Conservation (phyloP, 2,329 filamentous ascomycete genomes). For the Thelonectria blattea region DNA sequence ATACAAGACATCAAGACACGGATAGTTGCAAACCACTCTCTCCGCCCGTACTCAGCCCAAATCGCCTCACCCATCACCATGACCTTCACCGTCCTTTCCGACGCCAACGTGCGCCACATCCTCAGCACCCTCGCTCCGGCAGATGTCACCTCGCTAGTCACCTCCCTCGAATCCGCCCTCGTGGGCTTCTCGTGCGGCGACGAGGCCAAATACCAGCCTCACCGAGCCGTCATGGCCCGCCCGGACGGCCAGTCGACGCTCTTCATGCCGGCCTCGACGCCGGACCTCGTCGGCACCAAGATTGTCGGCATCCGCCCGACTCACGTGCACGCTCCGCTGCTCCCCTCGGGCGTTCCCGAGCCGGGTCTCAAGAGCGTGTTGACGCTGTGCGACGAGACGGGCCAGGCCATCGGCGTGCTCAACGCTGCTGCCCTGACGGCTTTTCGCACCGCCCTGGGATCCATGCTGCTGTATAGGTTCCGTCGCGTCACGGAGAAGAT, state of each 20-base stretch:
- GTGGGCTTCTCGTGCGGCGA: conserved; percentile 63
- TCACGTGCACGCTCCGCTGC: conserved; percentile 14
- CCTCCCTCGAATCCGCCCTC: conserved; percentile 29
- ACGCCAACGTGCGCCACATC: conserved; percentile 33
- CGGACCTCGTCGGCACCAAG: conserved; percentile 67
- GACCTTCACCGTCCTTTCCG: conserved; percentile 36
- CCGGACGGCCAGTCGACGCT: conserved; percentile 67
- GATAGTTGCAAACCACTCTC: background rate
- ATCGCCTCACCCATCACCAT: conserved; percentile 13
- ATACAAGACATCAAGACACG: background rate
- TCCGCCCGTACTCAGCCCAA: background rate
- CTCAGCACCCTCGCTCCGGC: conserved; percentile 23
- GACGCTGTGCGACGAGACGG: conserved; percentile 62
- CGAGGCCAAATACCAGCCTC: conserved; percentile 66
- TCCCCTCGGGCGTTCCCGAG: conserved; percentile 15
- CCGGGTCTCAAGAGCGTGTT: conserved; percentile 58
- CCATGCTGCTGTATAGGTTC: conserved; percentile 61
- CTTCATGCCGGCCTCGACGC: conserved; percentile 70
- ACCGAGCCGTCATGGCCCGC: conserved; percentile 64
- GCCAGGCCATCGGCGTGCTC: conserved; percentile 65
- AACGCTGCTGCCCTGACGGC: conserved; percentile 73
- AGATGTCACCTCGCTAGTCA: conserved; percentile 27
- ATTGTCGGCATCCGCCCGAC: conserved; percentile 54
- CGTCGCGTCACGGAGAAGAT: conserved; percentile 50
- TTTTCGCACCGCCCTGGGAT: conserved; percentile 70